A percentile compares a stretch with the other conserved stretches of the same genome.
These are phyloP conservation scores for Colletotrichum tropicicola DNA, from an alignment of 2,329 filamentous ascomycete genomes.

Conservation along the genomic window DNA sequence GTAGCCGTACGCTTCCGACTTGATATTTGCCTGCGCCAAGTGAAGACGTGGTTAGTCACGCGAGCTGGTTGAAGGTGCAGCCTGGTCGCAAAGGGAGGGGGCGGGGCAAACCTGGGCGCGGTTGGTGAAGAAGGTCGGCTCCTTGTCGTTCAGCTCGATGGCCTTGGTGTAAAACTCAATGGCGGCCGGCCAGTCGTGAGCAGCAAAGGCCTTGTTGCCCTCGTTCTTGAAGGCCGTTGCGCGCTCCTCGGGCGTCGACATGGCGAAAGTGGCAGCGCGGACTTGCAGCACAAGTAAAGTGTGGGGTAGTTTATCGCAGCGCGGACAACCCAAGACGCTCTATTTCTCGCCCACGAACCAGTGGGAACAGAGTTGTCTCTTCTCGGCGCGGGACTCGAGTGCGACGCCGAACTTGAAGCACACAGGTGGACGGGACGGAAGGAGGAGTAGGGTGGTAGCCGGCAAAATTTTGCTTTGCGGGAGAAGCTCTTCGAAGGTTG, in stretches of 20 bases:
- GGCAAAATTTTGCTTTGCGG: slow-evolving; percentile 19
- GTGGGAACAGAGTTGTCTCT: background rate
- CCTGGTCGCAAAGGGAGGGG: slow-evolving; percentile 4
- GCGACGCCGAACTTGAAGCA: background rate
- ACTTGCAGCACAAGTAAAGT: slow-evolving; percentile 8
- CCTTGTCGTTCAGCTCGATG: slow-evolving; percentile 82
- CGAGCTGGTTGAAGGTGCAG: slow-evolving; percentile 39
- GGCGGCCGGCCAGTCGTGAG: slow-evolving; percentile 86
- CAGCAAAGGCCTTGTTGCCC: slow-evolving; percentile 91
- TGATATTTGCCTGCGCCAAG: slow-evolving; percentile 80
- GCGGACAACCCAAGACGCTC: background rate
- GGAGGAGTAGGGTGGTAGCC: background rate
- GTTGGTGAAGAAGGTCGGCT: slow-evolving; percentile 94
- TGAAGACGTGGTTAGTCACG: slow-evolving; percentile 53
- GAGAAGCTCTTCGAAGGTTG: slow-evolving; percentile 29
- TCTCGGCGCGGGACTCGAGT: background rate
- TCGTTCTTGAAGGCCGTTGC: slow-evolving; percentile 89
- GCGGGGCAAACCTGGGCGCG: slow-evolving; percentile 78
- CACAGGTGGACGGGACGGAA: background rate
- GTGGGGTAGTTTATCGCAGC: slow-evolving; percentile 19
- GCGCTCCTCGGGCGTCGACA: slow-evolving; percentile 64
- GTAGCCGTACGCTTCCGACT: slow-evolving; percentile 93
- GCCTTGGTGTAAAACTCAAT: slow-evolving; percentile 87
- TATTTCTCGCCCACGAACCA: slow-evolving; percentile 10
- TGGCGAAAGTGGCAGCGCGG: slow-evolving; percentile 34